A percentile compares a stretch with the other conserved stretches of the same genome.
These are phyloP conservation scores for Claviceps quebecensis DNA, from an alignment of 2,329 filamentous ascomycete genomes.

Conservation along the genomic window DNA sequence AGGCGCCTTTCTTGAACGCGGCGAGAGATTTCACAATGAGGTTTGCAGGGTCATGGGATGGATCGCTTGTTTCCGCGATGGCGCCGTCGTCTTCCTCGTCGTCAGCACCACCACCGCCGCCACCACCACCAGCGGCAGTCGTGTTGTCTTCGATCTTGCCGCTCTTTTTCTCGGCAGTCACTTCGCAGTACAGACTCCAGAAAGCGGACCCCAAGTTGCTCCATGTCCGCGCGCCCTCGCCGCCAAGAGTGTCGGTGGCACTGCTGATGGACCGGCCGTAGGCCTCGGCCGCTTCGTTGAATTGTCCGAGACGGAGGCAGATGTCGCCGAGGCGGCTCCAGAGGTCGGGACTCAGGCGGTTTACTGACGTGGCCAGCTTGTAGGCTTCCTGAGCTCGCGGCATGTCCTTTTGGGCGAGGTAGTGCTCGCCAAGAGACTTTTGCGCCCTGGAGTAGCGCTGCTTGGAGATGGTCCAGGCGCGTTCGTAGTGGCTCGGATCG, in stretches of 20 bases:
- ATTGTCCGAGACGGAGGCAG: conserved; percentile 61
- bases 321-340: conserved; percentile 92
- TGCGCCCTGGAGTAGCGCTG: conserved; percentile 76
- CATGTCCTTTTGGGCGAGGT: conserved; percentile 53
- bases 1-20: conserved; percentile 77
- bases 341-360: conserved; percentile 65
- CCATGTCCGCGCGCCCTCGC: conserved; percentile 84
- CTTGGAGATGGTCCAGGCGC: conserved; percentile 77
- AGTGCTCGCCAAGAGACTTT: conserved; percentile 68
- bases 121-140: conserved; percentile 6
- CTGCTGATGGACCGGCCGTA: conserved; percentile 68
- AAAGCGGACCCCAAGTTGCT: conserved; percentile 84
- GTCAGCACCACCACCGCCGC: neutral
- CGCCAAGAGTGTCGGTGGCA: conserved; percentile 49
- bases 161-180: conserved; percentile 24
- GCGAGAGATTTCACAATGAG: conserved; percentile 61
- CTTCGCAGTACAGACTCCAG: conserved; percentile 50
- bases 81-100: conserved; percentile 17
- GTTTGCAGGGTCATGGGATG: conserved; percentile 36
- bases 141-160: conserved; percentile 13
- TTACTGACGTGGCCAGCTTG: conserved; percentile 59
- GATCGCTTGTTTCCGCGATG: conserved; percentile 10
- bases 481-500: conserved; percentile 61
- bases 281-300: conserved; percentile 65
- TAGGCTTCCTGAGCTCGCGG: conserved; percentile 64